Evolutionary conservation across 768 basidiomycete genomes (phyloP), one percentile per base, ranked within the genome.

Genomic region (Kwoniella heveanensis): DNA sequence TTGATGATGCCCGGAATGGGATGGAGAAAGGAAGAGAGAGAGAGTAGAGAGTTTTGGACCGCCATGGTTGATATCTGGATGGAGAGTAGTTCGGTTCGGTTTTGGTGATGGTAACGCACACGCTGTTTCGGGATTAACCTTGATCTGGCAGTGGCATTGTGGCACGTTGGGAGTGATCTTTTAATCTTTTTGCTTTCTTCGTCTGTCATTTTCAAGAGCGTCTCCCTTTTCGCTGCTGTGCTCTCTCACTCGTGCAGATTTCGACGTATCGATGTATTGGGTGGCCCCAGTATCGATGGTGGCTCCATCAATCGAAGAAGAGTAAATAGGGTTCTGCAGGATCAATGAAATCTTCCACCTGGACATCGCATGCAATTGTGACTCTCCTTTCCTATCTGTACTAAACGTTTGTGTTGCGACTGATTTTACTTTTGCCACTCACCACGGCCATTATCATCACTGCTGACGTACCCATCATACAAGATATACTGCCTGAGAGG

Each of bases 121-220:
- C 49, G 49, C 50, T 60, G 46, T 24, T 58, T 27, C 26, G 29
- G 1, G 13, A 29, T 58, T 27, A 12, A 15, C 54, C 32, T 5
- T 27, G 5, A 17, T 2, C 3, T 21, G 24, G 6, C 19, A n/a
- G 62, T 64, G 62, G 62, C 62, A 39, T 25, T 64, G 62, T 64
- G 62, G 62, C 62, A 64, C 36, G 37, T 29, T 12, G 29, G 10
- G 19, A 49, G 13, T n/a, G 32, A 36, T 13, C 13, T 36, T 7
- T 36, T 13, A 13, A 36, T 36, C 15, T 44, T 44, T 44, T 44
- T 44, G 39, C 39, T 44, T 44, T 44, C 19, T 17, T 17, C 19
- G 10, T 8, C 39, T 44, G 15, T 44, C 17, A n/a, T n/a, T n/a
- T n/a, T n/a, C n/a, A n/a, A n/a, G n/a, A n/a, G n/a, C n/a, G n/a